Evolutionary conservation across 352 stramenopile genomes (phyloP), one percentile per base, ranked within the genome.

Genomic region (Globisporangium megalacanthum): DNA sequence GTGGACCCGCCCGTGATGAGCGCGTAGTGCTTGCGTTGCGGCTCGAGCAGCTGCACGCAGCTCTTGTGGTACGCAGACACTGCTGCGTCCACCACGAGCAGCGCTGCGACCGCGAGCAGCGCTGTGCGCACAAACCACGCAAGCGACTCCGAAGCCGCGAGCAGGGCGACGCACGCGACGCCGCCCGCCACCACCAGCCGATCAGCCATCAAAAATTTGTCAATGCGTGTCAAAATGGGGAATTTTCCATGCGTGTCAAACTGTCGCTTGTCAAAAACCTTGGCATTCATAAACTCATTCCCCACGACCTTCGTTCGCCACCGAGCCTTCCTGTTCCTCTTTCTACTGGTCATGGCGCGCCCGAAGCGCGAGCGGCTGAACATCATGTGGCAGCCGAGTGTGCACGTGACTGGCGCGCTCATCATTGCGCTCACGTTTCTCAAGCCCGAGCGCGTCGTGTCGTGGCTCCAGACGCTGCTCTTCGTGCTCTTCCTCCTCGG

Each of bases 1-100:
- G 70, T 70, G 0, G 83, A 83, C 3, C 85, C 86, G 19, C 88
- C 88, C 0, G 84, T 95, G 39, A 95, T 60, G 35, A 94, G 52
- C 19, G 75, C 82, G 47, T 76, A 89, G 11, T 63, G 73, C 60
- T 86, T 81, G 29, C 65, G 58, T 56, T 77, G 60, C 14, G 77
- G 79, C 11, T 46, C 60, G 42, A 77, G 69, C 3, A 74, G 62
- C 66, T 79, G 54, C 56, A 87, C 83, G 3, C 25, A 61, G 75
- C 81, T 88, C 13, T 76, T 52, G 58, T 91, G 81, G 65, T 91
- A 91, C 5, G 73, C 70, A 10, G 73, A 70, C 39, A 91, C 56
- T 39, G 65, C 66, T 45, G 86, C 69, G 73, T 91, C 81, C n/a
- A 73, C 1, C n/a, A 54, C 64, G 73, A 79, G 46, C 70, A 83